phyloP scores from a whole-genome alignment of 371 early-diverging fungal species.

The Rhizopus microsporus region DNA sequence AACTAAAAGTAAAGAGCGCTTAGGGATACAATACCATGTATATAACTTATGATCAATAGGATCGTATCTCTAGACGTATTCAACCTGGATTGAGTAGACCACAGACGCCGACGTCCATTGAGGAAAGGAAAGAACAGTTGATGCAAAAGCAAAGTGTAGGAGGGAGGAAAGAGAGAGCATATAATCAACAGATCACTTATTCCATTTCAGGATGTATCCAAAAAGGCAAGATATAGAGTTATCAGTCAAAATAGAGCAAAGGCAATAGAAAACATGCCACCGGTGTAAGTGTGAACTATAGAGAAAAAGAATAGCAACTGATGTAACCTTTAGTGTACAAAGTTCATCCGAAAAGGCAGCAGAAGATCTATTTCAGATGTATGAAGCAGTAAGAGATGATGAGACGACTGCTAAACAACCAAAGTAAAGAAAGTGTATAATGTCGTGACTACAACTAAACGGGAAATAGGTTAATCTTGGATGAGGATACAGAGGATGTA shows the following conservation, averaged over 20 bases:
- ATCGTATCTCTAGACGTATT: constrained; percentile 52
- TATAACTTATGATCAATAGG: constrained; percentile 25
- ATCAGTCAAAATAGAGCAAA: constrained; percentile 55
- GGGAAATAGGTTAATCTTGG: constrained; percentile 28
- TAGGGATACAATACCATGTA: not conserved
- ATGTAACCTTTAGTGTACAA: constrained; percentile 29
- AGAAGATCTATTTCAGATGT: constrained; percentile 61
- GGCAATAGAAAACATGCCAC: constrained; percentile 22
- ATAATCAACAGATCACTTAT: not conserved
- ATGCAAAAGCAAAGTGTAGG: constrained; percentile 37
- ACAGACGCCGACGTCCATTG: constrained; percentile 32
- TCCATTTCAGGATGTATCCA: constrained; percentile 35
- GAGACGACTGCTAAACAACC: constrained; percentile 27
- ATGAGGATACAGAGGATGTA: constrained; percentile 41
- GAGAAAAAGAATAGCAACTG: not conserved
- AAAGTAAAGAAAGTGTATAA: constrained; percentile 24
- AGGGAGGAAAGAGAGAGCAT: not conserved
- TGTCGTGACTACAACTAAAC: not conserved
- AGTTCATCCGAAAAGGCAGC: constrained; percentile 38
- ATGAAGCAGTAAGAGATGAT: constrained; percentile 68
- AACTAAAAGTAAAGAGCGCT: constrained; percentile 41
- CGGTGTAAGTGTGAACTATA: constrained; percentile 21
- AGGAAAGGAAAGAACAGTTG: constrained; percentile 40
- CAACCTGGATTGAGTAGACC: constrained; percentile 41
- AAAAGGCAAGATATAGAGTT: constrained; percentile 61